Evolutionary conservation across 352 stramenopile species (phyloP), one percentile per base, ranked within the genome.

Genomic region (Halophytophthora polymorphica): DNA sequence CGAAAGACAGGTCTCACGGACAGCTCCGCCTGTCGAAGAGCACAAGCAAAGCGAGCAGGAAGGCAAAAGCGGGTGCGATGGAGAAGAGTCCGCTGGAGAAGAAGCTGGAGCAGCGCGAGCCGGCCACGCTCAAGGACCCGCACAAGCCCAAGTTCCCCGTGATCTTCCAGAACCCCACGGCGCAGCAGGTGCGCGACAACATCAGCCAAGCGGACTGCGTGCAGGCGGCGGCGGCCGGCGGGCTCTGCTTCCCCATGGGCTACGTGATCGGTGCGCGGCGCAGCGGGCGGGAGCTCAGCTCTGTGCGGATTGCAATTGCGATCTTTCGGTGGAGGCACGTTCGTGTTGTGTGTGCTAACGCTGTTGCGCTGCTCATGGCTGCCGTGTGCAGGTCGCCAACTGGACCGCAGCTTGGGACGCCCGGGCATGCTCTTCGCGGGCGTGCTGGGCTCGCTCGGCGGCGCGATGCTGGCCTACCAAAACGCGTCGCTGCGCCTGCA

Each of bases 401-500:
- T 92, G 45, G 74, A 86, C 49, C 66, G 64, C 6, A 76, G 61
- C 13, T 45, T 92, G 53, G 82, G 78, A 8, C 55, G 71, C n/a
- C 77, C 69, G 0, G 76, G 72, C n/a, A 86, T 90, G 75, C 76
- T 62, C 58, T 88, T 92, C 62, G 90, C 76, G 7, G 83, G 83
- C 29, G 61, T 92, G 23, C 54, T 92, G 29, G 79, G 77, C 50
- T 77, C 71, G 37, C 31, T 89, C 33, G 75, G 73, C 36, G 69
- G 79, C 35, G 57, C 64, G 38, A 56, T 90, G 69, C 50, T 85
- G 51, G 77, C 79, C 36, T 92, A 86, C 48, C 77, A 94, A 61
- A 92, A 94, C 71, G 83, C 81, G 39, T 69, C 80, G 39, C 61
- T 90, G 50, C 81, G 83, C 41, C 68, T 94, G 45, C 75, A 88